Conservation (phyloP, 345 rosid species). For the Lagerstroemia speciosa region DNA sequence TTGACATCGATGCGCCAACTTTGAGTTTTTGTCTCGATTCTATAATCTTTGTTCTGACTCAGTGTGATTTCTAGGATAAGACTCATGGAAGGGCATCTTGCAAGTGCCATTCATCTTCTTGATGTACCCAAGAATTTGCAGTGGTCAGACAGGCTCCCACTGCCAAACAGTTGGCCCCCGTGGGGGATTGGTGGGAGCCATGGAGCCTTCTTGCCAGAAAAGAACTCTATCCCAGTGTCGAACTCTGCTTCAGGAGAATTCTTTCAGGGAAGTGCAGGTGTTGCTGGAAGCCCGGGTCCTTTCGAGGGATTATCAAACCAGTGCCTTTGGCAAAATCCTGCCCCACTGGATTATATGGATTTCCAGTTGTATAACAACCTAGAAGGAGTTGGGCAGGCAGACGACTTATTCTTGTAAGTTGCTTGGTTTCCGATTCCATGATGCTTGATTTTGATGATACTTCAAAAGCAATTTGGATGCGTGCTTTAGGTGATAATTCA, state of each 20-base stretch:
- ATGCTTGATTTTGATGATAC: slow-evolving; percentile 19
- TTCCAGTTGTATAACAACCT: slow-evolving; percentile 27
- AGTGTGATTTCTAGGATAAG: slow-evolving; percentile 15
- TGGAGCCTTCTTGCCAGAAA: slow-evolving; percentile 18
- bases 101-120: slow-evolving; percentile 24
- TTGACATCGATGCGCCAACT: neutral
- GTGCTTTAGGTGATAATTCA: neutral
- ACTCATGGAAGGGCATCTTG: slow-evolving; percentile 42
- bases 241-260: neutral
- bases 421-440: slow-evolving; percentile 33
- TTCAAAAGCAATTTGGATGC: neutral
- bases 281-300: slow-evolving; percentile 15
- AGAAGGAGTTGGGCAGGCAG: slow-evolving; percentile 44
- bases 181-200: slow-evolving; percentile 26
- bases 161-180: slow-evolving; percentile 38
- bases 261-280: slow-evolving; percentile 11
- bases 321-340: slow-evolving; percentile 14
- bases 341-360: slow-evolving; percentile 14
- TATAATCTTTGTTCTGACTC: neutral
- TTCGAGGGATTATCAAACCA: slow-evolving; percentile 16
- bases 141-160: slow-evolving; percentile 32
- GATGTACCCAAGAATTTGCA: slow-evolving; percentile 39
- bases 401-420: slow-evolving; percentile 69
- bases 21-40: neutral
- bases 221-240: slow-evolving; percentile 5